Evolutionary conservation across 352 stramenopile species (phyloP).

Genomic region (Pythium phragmiticola): DNA sequence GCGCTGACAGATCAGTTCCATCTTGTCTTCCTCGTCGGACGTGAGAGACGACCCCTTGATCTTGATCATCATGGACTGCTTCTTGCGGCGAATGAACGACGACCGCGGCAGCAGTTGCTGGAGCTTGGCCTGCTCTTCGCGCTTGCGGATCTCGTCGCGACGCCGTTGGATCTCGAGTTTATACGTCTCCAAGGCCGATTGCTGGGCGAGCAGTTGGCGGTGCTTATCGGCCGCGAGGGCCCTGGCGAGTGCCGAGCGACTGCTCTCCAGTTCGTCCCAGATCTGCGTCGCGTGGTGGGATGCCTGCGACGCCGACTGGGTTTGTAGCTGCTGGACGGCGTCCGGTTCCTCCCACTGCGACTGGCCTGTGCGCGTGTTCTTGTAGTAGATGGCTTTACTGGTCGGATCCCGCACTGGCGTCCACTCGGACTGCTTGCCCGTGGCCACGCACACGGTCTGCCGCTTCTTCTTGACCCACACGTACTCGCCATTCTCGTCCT

Average conservation of each 20-base stretch:
- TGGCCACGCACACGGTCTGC: constrained; percentile 64
- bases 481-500: constrained; percentile 52
- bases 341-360: constrained; percentile 72
- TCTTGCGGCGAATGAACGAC: constrained; percentile 65
- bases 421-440: constrained; percentile 57
- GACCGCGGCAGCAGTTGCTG: constrained; percentile 60
- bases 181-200: constrained; percentile 33
- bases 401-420: constrained; percentile 55
- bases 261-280: constrained; percentile 56
- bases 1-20: constrained; percentile 57
- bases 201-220: constrained; percentile 34
- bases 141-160: constrained; percentile 54
- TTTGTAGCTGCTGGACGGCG: constrained; percentile 54
- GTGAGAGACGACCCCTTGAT: constrained; percentile 9
- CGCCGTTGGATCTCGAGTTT: constrained; percentile 45
- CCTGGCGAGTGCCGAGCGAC: constrained; percentile 38
- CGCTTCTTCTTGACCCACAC: constrained; percentile 80
- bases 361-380: constrained; percentile 63
- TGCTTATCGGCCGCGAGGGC: constrained; percentile 46
- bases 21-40: constrained; percentile 33
- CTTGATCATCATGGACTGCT: constrained; percentile 71
- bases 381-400: constrained; percentile 68
- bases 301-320: constrained; percentile 40
- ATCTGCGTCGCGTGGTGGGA: constrained; percentile 55
- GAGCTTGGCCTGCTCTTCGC: constrained; percentile 52